phyloP scores from a whole-genome alignment of 2,329 filamentous ascomycete species.

The Fusarium sp. region DNA sequence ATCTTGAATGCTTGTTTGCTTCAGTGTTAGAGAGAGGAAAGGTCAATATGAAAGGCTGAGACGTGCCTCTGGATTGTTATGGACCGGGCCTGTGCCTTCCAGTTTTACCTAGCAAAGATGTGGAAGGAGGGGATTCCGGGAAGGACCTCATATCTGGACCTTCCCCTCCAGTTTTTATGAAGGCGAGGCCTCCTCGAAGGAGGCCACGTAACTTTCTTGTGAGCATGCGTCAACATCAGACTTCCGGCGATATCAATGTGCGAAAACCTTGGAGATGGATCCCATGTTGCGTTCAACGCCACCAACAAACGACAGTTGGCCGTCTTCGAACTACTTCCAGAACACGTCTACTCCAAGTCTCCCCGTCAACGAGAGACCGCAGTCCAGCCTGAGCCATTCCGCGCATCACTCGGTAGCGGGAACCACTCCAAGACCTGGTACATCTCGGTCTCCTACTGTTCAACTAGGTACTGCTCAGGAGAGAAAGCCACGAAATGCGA shows the following conservation, averaged over 20 bases:
- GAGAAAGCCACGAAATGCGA: conserved; percentile 57
- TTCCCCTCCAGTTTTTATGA: neutral
- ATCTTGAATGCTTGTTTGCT: neutral
- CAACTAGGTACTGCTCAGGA: conserved; percentile 56
- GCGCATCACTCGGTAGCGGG: conserved; percentile 26
- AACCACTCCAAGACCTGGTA: conserved; percentile 27
- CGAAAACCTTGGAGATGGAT: neutral
- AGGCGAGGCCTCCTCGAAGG: neutral
- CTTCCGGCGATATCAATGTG: neutral
- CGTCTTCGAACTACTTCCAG: conserved; percentile 43
- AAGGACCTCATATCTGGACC: neutral
- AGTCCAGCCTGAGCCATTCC: conserved; percentile 13
- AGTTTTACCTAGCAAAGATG: neutral
- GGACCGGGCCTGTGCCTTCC: neutral
- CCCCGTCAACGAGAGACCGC: neutral
- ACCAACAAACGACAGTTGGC: conserved; percentile 17
- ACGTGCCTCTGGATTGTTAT: neutral
- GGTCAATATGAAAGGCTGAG: neutral
- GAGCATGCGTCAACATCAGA: neutral
- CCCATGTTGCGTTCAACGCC: conserved; percentile 17
- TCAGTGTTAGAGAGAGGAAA: neutral
- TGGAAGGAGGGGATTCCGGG: neutral
- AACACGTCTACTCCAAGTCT: conserved; percentile 6
- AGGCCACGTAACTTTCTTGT: neutral
- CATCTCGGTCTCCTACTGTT: conserved; percentile 36